phyloP scores from a whole-genome alignment of 2,329 filamentous ascomycete genomes.

The Aureobasidium sp. region DNA sequence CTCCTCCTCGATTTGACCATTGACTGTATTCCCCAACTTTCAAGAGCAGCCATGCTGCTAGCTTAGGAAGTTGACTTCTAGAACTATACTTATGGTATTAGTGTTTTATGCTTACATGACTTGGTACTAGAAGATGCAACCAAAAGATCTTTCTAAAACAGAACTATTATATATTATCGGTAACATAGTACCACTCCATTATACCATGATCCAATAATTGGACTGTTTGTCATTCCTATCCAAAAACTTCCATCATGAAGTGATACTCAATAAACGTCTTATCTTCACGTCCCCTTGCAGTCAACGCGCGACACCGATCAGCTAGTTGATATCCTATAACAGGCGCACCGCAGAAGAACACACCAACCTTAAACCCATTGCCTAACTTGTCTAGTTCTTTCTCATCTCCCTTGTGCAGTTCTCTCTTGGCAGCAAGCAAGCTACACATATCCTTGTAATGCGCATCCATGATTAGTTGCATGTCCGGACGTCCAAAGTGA shows the following conservation, averaged over 20 bases:
- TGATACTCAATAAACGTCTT: constrained; percentile 49
- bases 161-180: too few species aligned
- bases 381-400: constrained; percentile 20
- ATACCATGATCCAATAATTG: too few species aligned
- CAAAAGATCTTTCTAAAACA: too few species aligned
- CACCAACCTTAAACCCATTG: constrained; percentile 42
- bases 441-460: constrained; percentile 49
- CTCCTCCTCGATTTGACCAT: too few species aligned
- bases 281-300: constrained; percentile 45
- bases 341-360: constrained; percentile 52
- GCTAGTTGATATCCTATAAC: constrained; percentile 51
- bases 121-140: too few species aligned
- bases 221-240: constrained; percentile 15
- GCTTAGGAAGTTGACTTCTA: too few species aligned
- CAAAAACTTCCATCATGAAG: constrained; percentile 55
- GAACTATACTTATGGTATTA: too few species aligned
- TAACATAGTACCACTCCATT: too few species aligned
- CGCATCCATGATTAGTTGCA: constrained; percentile 45
- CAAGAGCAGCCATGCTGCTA: too few species aligned
- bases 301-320: constrained; percentile 48
- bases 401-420: constrained; percentile 9
- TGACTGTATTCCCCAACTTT: too few species aligned
- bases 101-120: too few species aligned
- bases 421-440: constrained; percentile 26
- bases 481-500: constrained; percentile 50